These are phyloP conservation scores for Phyllachora maydis DNA, from an alignment of 2,329 filamentous ascomycete genomes.

Conservation along the genomic window DNA sequence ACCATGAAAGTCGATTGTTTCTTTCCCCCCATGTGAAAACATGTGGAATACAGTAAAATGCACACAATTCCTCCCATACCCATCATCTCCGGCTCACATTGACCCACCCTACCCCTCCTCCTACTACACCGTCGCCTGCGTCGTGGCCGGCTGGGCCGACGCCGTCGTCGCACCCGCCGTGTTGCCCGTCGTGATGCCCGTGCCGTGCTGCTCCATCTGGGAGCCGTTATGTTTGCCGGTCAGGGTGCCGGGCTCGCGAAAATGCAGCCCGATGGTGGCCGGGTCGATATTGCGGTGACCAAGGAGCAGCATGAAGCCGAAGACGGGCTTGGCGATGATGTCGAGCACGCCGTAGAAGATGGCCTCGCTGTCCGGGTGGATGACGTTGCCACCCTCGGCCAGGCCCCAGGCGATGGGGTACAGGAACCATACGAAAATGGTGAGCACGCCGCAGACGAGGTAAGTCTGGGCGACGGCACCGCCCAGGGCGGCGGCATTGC, in stretches of 20 bases:
- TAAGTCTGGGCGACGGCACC: slow-evolving; percentile 29
- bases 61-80: too few relatives aligned
- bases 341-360: slow-evolving; percentile 51
- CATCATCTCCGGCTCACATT: too few relatives aligned
- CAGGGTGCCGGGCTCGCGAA: slow-evolving; percentile 2
- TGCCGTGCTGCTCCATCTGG: too few relatives aligned
- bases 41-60: too few relatives aligned
- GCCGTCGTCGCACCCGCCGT: too few relatives aligned
- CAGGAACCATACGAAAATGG: slow-evolving; percentile 39
- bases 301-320: slow-evolving; percentile 37
- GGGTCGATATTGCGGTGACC: slow-evolving; percentile 45
- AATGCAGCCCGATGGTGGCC: too few relatives aligned
- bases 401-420: slow-evolving; percentile 47
- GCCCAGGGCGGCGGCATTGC: slow-evolving; percentile 32
- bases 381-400: slow-evolving; percentile 42
- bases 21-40: too few relatives aligned
- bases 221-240: slow-evolving; percentile 1
- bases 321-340: slow-evolving; percentile 41
- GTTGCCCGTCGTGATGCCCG: too few relatives aligned
- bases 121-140: too few relatives aligned
- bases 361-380: slow-evolving; percentile 43
- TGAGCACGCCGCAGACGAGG: slow-evolving; percentile 32
- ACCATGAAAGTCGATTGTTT: too few relatives aligned
- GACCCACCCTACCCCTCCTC: too few relatives aligned
- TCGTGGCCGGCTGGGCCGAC: too few relatives aligned